Evolutionary conservation across 306 rosid species (phyloP), one percentile per base, ranked within the genome.

Genomic region (Prunus mira): DNA sequence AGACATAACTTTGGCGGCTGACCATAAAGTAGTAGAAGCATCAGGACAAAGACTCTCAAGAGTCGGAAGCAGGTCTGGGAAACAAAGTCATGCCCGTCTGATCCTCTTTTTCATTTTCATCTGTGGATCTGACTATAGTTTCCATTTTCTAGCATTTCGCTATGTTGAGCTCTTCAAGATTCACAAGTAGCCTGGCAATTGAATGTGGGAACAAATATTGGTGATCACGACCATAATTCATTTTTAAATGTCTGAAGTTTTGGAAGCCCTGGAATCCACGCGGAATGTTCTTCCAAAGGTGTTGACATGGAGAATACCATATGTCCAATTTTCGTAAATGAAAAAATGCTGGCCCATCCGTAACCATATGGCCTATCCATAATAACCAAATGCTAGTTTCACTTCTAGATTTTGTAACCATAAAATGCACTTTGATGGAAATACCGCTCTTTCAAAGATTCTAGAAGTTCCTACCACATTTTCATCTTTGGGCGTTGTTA

Each of bases 131-230:
- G 64, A 58, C 8, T 58, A 58, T 24, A 12, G 64, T 58, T 58
- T 58, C 1, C 32, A 24, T 4, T 3, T 4, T 0, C 17, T 0
- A 0, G 24, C 64, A 58, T 0, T 0, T 0, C 0, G 0, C 0
- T 24, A 58, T 24, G 0, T 0, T 0, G 22, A 58, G 1, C 1
- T 24, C 30, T 24, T 58, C 9, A 58, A 58, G 64, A 58, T 58
- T 58, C 32, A 58, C 25, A 58, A 12, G 64, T 22, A 20, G 1
- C 1, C 0, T 4, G 9, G 64, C 64, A 24, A 58, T 24, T 4
- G 25, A 58, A 4, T 24, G 1, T 32, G 38, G 38, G 38, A 32
- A 32, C 38, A 4, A 6, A 32, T 32, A 32, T 5, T 32, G 38
- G 3, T 2, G 3, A 32, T 32, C 38, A 32, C 0, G 0, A 32